Evolutionary conservation across 2,329 filamentous ascomycete species (phyloP).

Genomic region (Aspergillus tamarii): DNA sequence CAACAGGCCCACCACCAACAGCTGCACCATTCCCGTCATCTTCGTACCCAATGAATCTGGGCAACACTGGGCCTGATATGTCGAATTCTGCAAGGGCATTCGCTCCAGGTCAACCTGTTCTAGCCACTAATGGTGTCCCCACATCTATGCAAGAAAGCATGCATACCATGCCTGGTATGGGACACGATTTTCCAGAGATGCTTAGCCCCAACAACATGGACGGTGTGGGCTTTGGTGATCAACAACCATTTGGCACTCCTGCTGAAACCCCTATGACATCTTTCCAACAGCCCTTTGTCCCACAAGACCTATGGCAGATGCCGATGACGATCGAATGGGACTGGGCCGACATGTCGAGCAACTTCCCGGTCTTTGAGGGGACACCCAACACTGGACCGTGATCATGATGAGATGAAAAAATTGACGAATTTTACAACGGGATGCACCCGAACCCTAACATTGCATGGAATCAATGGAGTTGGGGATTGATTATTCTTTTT

Average conservation of each 20-base stretch:
- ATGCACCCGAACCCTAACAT: not conserved
- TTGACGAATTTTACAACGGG: slow-evolving; percentile 8
- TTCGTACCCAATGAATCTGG: slow-evolving; percentile 27
- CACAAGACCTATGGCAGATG: slow-evolving; percentile 92
- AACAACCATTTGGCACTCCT: slow-evolving; percentile 32
- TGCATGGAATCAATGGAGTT: slow-evolving; percentile 12
- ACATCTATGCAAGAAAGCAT: slow-evolving; percentile 30
- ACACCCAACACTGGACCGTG: slow-evolving; percentile 30
- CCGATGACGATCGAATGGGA: slow-evolving; percentile 96
- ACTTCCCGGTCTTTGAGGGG: slow-evolving; percentile 39
- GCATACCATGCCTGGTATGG: slow-evolving; percentile 32
- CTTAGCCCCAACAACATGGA: slow-evolving; percentile 40
- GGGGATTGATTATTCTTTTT: not conserved
- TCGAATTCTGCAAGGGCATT: slow-evolving; percentile 28
- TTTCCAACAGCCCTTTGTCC: slow-evolving; percentile 85
- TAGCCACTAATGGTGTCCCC: slow-evolving; percentile 26
- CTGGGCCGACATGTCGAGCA: slow-evolving; percentile 58
- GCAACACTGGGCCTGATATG: slow-evolving; percentile 19
- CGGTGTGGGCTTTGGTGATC: slow-evolving; percentile 36
- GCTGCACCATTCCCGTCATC: slow-evolving; percentile 31
- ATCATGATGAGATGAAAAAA: slow-evolving; percentile 25
- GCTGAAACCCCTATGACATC: slow-evolving; percentile 42
- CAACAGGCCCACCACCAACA: slow-evolving; percentile 24
- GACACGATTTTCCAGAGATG: slow-evolving; percentile 42
- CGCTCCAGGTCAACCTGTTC: slow-evolving; percentile 27